Percentiles rank a stretch among this genome's conserved stretches.
These are phyloP conservation scores for Kodamaea fungicola DNA, from an alignment of 1,139 yeast species.

Conservation along the genomic window DNA sequence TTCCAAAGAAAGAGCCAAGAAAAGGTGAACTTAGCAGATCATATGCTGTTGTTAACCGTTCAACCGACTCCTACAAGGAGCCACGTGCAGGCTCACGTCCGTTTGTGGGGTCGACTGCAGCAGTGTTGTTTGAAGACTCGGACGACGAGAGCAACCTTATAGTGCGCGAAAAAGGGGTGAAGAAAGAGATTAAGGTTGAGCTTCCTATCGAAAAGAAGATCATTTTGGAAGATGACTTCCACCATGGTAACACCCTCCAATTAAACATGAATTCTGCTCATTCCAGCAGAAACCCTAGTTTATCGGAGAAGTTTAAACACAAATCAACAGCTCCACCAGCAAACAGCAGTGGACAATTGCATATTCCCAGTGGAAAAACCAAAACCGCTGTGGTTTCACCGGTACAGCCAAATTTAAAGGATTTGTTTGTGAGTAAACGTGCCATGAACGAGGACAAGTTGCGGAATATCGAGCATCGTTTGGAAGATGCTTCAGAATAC, in stretches of 20 bases:
- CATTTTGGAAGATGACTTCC: conserved; percentile 8
- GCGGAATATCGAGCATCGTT: conserved; percentile 7
- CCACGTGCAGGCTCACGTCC: too few relatives aligned
- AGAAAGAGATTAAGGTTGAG: conserved; percentile 3
- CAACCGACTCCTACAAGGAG: too few relatives aligned
- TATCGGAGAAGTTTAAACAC: background rate
- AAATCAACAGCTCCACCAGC: background rate
- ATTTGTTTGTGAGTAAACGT: conserved; percentile 7
- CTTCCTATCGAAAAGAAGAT: conserved; percentile 4
- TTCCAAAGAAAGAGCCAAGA: too few relatives aligned
- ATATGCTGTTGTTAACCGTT: too few relatives aligned
- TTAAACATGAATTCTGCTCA: conserved; percentile 4
- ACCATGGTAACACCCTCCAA: conserved; percentile 4
- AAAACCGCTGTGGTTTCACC: conserved; percentile 3
- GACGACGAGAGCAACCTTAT: conserved; percentile 4
- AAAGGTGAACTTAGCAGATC: too few relatives aligned
- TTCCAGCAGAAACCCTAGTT: conserved; percentile 1
- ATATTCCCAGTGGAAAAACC: background rate
- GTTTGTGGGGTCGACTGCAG: conserved; percentile 1
- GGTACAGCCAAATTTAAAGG: conserved; percentile 6
- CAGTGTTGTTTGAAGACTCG: conserved; percentile 3
- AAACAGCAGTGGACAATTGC: background rate
- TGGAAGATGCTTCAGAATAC: conserved; percentile 6
- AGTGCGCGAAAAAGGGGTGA: conserved; percentile 1
- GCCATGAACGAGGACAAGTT: conserved; percentile 8